Evolutionary conservation across 148 eudicot species (phyloP), one percentile per base, ranked within the genome.

Genomic region (Silene conica): DNA sequence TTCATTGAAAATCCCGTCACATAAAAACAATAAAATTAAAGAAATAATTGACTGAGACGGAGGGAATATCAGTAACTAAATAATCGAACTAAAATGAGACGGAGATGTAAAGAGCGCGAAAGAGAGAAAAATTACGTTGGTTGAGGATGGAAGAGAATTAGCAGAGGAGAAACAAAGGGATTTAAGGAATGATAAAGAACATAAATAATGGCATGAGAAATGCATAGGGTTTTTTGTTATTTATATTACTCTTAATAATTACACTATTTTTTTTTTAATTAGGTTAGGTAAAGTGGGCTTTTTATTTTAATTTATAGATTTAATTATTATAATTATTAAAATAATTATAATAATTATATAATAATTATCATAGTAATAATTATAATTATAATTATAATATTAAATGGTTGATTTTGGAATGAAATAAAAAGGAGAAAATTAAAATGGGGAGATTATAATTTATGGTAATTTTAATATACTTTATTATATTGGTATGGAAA

Each of bases 221-320:
- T n/a, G 63, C 63, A 59, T 59, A 61, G 65, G 65, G 65, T 61
- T 61, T 61, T 22, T 25, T 11, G 4, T 11, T 61, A 61, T 61
- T 56, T 56, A 26, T 9, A 12, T 11, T 21, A 61, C 13, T 61
- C 14, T 25, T 25, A 6, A 1, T 58, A 58, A 58, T 58, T 5
- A 19, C 62, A 58, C 25, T 58, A 20, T 6, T 4, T 10, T 1
- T 48, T 48, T 61, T 60, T 22, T 15, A 61, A 14, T 56, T 18
- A 56, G 21, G 59, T 56, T 22, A 22, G 65, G 38, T 61, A 61
- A 61, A 61, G 15, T 61, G 64, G n/a, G n/a, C 18, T 55, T 16
- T 55, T 61, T 61, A 22, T 61, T 58, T 58, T n/a, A n/a, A n/a
- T n/a, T n/a, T n/a, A n/a, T n/a, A n/a, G n/a, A n/a, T n/a, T n/a